A percentile compares a stretch with the other conserved stretches of the same genome.
Conservation (phyloP, 1,284 basidiomycete genomes). For the Cronartium quercuum region DNA sequence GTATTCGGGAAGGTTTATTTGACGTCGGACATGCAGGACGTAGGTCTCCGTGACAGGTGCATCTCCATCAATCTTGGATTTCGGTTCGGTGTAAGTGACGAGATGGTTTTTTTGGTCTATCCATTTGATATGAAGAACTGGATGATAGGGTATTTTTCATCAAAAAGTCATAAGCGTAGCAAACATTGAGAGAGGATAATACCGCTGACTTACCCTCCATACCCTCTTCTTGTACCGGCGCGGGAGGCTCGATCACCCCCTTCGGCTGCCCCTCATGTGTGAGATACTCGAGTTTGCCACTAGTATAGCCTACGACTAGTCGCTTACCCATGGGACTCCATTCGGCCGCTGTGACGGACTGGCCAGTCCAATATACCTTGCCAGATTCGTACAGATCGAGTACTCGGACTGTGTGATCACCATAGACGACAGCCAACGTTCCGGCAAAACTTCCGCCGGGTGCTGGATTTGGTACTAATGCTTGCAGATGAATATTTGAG, state of each 20-base stretch:
- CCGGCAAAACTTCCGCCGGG: slow-evolving; percentile 8
- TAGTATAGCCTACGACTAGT: slow-evolving; percentile 19
- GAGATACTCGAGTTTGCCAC: slow-evolving; percentile 23
- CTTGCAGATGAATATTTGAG: slow-evolving; percentile 4
- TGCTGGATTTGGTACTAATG: slow-evolving; percentile 25
- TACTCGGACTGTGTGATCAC: slow-evolving; percentile 12
- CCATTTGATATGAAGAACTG: slow-evolving; percentile 36
- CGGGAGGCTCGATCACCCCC: slow-evolving; percentile 28
- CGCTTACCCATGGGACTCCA: slow-evolving; percentile 39
- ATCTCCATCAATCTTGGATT: slow-evolving; percentile 2
- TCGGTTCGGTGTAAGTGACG: slow-evolving; percentile 9
- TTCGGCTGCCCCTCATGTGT: slow-evolving; percentile 34
- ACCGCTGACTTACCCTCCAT: slow-evolving; percentile 11
- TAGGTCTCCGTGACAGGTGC: slow-evolving; percentile 5
- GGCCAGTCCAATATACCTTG: slow-evolving; percentile 18
- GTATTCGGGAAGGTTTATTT: background rate
- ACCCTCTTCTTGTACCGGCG: background rate
- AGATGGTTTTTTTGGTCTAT: slow-evolving; percentile 31
- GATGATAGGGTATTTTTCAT: background rate
- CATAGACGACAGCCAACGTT: slow-evolving; percentile 10
- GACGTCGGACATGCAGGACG: slow-evolving; percentile 16
- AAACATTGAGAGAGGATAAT: background rate
- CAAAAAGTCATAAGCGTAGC: background rate
- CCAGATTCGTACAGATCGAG: slow-evolving; percentile 26
- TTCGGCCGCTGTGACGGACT: slow-evolving; percentile 19